Base-by-base conservation (phyloP, 176 grass and related monocot species). In the Avena sativa region DNA sequence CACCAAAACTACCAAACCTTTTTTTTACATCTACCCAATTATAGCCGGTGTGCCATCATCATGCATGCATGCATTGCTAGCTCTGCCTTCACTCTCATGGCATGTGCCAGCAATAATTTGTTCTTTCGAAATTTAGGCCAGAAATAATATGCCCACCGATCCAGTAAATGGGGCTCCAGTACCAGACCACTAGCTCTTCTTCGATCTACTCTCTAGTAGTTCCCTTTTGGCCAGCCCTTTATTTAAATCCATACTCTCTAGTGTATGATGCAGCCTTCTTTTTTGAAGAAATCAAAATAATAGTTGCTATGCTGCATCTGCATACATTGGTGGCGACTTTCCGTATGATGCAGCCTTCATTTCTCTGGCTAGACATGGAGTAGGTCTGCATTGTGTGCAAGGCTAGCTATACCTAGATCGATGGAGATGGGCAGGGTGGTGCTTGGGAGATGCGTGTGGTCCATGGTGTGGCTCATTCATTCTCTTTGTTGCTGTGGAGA, bases 1-100 rank as follows among this genome's bases (percentile, higher is more conserved):
- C 46, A 50, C 9, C 53, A 15, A 70, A 77, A 74, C 40, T 16
- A 63, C 69, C 67, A 74, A 57, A 67, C 23, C 49, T 46, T 80
- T 14, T 14, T 11, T 0, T 14, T 56, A 52, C 25, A 53, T 38
- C 51, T n/a, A 21, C 58, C 12, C 16, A 47, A 55, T 87, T 70
- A 56, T 70, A 16, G 69, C 38, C 2, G 38, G 17, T n/a, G 68
- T 66, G 68, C 69, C 83, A 60, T 71, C 82, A 89, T 86, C 70
- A 19, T 70, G 44, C 44, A 64, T 36, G 17, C 5, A 40, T 40
- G 38, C 17, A n/a, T 44, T 71, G 38, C 20, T 47, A 56, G 73
- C 47, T 74, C 73, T 90, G 84, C 66, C 12, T 74, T 55, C 44
- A 48, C n/a, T 32, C 85, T 76, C 85, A 88, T 91, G 85, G 85